These are phyloP conservation scores for Alternaria sp. DNA, from an alignment of 2,329 filamentous ascomycete species.

Conservation along the genomic window DNA sequence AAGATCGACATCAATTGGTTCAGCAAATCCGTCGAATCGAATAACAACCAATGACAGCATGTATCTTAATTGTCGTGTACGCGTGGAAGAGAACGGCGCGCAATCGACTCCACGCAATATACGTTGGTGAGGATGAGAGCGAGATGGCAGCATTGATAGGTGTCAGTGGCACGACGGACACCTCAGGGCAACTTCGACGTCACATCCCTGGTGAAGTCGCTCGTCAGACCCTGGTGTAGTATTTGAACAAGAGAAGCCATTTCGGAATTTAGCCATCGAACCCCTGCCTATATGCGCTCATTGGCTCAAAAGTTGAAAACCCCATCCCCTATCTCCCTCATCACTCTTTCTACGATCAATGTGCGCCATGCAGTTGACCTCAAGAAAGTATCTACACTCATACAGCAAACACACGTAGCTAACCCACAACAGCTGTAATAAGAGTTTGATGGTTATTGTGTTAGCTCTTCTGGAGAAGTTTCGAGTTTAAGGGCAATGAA, in stretches of 20 bases:
- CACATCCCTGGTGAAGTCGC: background rate
- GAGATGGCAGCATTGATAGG: background rate
- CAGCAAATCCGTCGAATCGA: background rate
- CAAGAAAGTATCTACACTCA: background rate
- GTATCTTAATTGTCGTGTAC: background rate
- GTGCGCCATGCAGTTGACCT: background rate
- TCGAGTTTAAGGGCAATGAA: background rate
- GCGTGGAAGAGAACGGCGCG: conserved; percentile 1
- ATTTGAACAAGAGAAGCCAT: background rate
- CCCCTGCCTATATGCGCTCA: background rate
- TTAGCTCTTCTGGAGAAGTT: background rate
- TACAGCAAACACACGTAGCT: background rate
- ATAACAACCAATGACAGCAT: background rate
- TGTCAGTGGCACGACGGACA: background rate
- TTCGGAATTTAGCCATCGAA: background rate
- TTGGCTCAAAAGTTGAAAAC: background rate
- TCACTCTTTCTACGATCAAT: background rate
- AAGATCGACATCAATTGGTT: conserved; percentile 9
- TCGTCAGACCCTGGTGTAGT: background rate
- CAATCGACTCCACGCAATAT: background rate
- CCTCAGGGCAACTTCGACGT: background rate
- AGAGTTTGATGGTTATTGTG: background rate
- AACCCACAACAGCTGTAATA: background rate
- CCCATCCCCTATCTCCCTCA: background rate
- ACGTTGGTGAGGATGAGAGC: background rate